A percentile compares a stretch with the other conserved stretches of the same genome.
These are phyloP conservation scores for Jaminaea rosea DNA, from an alignment of 1,284 basidiomycete species.

Conservation along the genomic window DNA sequence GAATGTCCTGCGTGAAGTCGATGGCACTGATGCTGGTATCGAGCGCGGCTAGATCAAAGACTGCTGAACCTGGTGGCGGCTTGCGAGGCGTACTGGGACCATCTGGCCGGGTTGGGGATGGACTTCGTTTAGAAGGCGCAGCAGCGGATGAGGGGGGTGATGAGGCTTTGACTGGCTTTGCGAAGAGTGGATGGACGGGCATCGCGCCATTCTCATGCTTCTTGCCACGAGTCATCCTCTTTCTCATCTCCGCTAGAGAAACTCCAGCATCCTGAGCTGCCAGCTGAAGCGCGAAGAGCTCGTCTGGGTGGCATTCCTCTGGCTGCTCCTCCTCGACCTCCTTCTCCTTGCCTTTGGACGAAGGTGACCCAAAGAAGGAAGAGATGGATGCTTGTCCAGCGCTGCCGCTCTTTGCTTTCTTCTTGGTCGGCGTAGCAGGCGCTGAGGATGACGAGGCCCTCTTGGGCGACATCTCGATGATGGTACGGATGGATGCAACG, in stretches of 20 bases:
- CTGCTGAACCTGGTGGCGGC: background rate
- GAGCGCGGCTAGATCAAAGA: constrained; percentile 16
- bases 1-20: constrained; percentile 40
- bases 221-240: too few relatives aligned
- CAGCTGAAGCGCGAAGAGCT: background rate
- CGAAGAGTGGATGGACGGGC: background rate
- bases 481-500: too few relatives aligned
- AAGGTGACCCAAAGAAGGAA: background rate
- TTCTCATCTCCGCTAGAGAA: background rate
- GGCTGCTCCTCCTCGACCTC: background rate
- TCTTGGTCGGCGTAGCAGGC: background rate
- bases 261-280: background rate
- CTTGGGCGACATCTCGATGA: background rate
- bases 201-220: too few relatives aligned
- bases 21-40: constrained; percentile 29
- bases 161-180: too few relatives aligned
- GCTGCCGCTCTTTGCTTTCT: background rate
- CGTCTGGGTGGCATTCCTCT: background rate
- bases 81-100: background rate
- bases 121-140: too few relatives aligned
- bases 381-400: background rate
- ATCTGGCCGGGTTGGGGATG: too few relatives aligned
- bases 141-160: too few relatives aligned
- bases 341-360: background rate
- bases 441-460: background rate